Evolutionary conservation across 371 early-diverging fungal genomes (phyloP).

Genomic region (Mortierella sp.): DNA sequence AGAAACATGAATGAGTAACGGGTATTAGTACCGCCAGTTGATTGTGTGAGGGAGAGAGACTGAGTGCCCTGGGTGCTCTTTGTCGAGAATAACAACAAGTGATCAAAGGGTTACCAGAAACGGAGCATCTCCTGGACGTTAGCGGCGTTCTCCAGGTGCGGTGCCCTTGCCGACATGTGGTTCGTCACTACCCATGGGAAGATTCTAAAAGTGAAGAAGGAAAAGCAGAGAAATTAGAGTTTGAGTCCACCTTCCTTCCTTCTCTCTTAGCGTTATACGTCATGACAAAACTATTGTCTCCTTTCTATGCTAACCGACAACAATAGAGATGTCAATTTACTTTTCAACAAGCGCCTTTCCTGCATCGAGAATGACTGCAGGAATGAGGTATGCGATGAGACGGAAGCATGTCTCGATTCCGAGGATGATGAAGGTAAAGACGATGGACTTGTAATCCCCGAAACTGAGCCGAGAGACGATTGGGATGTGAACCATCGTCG

Average conservation of each 20-base stretch:
- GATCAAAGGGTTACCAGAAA: constrained; percentile 65
- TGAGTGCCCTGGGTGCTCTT: background rate
- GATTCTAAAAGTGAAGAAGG: constrained; percentile 35
- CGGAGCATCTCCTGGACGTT: constrained; percentile 78
- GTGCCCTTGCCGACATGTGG: constrained; percentile 67
- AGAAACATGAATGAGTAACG: background rate
- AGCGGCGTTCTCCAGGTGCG: constrained; percentile 72
- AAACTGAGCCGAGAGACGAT: constrained; percentile 56
- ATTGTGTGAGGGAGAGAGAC: too few relatives aligned
- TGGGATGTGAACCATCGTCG: constrained; percentile 44
- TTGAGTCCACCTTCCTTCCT: background rate
- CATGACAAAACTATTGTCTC: background rate
- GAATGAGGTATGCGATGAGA: constrained; percentile 75
- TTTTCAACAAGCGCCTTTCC: constrained; percentile 62
- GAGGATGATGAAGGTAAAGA: constrained; percentile 77
- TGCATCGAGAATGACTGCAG: constrained; percentile 64
- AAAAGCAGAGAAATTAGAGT: background rate
- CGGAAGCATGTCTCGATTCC: constrained; percentile 77
- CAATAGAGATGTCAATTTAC: constrained; percentile 22
- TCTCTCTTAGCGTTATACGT: background rate
- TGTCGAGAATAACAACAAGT: background rate
- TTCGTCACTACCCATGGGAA: constrained; percentile 69
- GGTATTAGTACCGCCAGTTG: constrained; percentile 1
- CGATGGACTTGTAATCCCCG: constrained; percentile 67
- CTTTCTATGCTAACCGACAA: too few relatives aligned